These are phyloP conservation scores for Monosporascus sp. DNA, from an alignment of 2,329 filamentous ascomycete genomes.

Conservation along the genomic window DNA sequence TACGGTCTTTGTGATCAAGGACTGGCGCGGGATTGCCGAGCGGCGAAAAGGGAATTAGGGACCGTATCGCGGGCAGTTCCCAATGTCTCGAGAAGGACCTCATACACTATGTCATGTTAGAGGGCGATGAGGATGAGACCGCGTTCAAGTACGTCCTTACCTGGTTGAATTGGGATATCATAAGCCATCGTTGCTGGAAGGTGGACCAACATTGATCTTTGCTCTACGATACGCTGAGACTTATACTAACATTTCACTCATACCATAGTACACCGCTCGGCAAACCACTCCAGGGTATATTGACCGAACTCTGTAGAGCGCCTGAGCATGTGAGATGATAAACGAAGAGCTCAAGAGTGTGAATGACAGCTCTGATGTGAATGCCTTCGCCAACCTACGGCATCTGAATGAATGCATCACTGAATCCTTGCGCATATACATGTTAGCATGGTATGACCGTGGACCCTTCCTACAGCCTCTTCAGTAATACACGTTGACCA, in stretches of 20 bases:
- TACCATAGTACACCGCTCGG: slow-evolving; percentile 10
- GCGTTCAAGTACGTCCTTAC: not conserved
- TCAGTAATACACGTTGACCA: no score
- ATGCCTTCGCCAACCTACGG: slow-evolving; percentile 11
- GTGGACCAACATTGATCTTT: not conserved
- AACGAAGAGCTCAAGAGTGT: slow-evolving; percentile 4
- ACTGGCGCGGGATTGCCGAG: no score
- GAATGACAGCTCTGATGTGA: slow-evolving; percentile 13
- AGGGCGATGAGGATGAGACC: slow-evolving; percentile 1
- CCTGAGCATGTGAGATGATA: slow-evolving; percentile 10
- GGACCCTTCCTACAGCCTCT: no score
- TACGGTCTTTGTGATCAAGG: no score
- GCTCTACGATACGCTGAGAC: not conserved
- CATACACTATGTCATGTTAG: slow-evolving; percentile 1
- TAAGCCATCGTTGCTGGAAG: slow-evolving; percentile 19
- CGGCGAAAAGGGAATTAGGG: no score
- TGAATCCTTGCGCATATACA: slow-evolving; percentile 18
- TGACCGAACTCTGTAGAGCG: slow-evolving; percentile 13
- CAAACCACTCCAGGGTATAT: slow-evolving; percentile 11
- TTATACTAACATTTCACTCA: not conserved
- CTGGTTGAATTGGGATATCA: slow-evolving; percentile 10
- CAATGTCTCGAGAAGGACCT: not conserved
- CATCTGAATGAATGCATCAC: slow-evolving; percentile 20
- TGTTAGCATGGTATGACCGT: no score
- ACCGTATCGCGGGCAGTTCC: no score